Evolutionary conservation across 768 basidiomycete genomes (phyloP).

Genomic region (Dendrothele bispora): DNA sequence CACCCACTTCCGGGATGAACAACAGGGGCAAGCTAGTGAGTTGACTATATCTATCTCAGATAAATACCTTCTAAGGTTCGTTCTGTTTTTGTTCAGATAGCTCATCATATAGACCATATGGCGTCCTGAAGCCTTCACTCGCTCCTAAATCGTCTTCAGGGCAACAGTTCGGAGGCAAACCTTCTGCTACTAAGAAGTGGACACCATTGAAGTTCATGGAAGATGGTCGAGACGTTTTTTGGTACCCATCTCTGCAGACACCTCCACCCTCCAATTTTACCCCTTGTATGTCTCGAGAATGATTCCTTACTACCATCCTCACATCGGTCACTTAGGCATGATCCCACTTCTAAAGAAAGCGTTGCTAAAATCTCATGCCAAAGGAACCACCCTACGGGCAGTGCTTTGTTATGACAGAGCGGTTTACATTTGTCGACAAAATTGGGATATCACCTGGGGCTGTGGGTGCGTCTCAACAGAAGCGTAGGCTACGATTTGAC

Average conservation of each 20-base stretch:
- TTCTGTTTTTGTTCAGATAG: too few species aligned
- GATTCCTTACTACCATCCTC: background rate
- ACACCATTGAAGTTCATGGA: too few species aligned
- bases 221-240: slow-evolving; percentile 56
- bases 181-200: too few species aligned
- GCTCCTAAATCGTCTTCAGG: slow-evolving; percentile 10
- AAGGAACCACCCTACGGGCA: slow-evolving; percentile 52
- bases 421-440: slow-evolving; percentile 58
- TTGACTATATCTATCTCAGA: too few species aligned
- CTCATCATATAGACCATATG: too few species aligned
- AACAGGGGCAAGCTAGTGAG: too few species aligned
- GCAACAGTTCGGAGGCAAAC: too few species aligned
- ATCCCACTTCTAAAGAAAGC: slow-evolving; percentile 62
- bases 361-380: slow-evolving; percentile 49
- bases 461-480: slow-evolving; percentile 52
- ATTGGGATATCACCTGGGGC: slow-evolving; percentile 71
- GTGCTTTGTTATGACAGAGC: slow-evolving; percentile 62
- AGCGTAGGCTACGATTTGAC: slow-evolving; percentile 4
- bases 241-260: slow-evolving; percentile 49
- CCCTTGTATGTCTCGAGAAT: slow-evolving; percentile 45
- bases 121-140: background rate
- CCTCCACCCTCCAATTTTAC: slow-evolving; percentile 54
- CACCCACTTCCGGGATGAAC: slow-evolving; percentile 36
- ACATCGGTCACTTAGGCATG: slow-evolving; percentile 43
- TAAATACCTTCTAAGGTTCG: too few species aligned